A percentile compares a stretch with the other conserved stretches of the same genome.
These are phyloP conservation scores for Rhodotorula sp. DNA, from an alignment of 1,284 basidiomycete genomes.

Conservation along the genomic window DNA sequence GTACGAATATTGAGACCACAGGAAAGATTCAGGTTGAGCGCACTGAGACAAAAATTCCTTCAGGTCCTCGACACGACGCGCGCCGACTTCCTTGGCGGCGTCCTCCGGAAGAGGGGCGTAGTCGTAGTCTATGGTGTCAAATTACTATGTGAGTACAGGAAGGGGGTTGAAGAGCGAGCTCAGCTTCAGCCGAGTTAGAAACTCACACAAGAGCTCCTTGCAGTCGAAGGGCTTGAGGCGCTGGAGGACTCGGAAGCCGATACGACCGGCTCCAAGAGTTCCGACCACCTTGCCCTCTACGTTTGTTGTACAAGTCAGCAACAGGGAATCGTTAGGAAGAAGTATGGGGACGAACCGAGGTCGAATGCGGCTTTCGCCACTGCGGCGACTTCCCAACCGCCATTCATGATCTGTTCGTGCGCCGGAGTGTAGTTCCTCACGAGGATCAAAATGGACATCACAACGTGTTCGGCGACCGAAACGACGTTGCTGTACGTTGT, in stretches of 20 bases:
- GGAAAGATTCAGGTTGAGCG: neutral
- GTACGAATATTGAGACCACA: neutral
- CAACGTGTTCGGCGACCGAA: constrained; percentile 52
- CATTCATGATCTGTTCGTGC: constrained; percentile 78
- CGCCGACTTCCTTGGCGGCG: constrained; percentile 68
- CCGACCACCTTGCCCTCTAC: neutral
- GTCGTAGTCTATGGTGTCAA: constrained; percentile 57
- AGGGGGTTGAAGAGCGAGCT: neutral
- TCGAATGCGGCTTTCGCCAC: constrained; percentile 61
- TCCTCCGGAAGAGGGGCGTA: constrained; percentile 76
- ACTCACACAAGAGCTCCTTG: constrained; percentile 74
- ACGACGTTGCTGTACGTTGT: constrained; percentile 51
- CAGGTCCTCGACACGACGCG: constrained; percentile 74
- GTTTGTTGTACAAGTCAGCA: constrained; percentile 69
- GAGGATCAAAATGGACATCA: constrained; percentile 74
- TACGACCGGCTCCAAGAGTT: constrained; percentile 53
- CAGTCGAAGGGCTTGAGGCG: constrained; percentile 81
- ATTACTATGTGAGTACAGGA: neutral
- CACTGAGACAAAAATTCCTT: constrained; percentile 76
- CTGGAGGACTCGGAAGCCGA: constrained; percentile 85
- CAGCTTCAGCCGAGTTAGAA: neutral
- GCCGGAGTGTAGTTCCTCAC: constrained; percentile 83
- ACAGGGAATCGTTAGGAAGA: constrained; percentile 74
- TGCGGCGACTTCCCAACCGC: constrained; percentile 66
- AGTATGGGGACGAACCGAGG: constrained; percentile 37